Base-by-base conservation (phyloP, 1,139 yeast genomes). In the Yamadazyma atlantica region DNA sequence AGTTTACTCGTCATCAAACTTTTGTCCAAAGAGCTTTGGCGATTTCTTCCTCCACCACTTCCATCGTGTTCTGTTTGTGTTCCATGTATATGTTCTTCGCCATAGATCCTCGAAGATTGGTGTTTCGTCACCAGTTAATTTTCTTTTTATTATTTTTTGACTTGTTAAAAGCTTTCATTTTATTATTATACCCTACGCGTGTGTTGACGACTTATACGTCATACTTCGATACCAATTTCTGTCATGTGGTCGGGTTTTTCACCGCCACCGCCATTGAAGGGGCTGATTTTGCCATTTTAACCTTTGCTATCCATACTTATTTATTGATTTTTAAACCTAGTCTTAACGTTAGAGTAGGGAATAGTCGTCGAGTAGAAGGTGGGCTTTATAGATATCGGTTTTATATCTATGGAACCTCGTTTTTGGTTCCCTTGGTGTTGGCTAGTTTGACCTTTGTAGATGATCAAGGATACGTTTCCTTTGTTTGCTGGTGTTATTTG, bases 261-360 rank as follows among this genome's bases (percentile, higher is more conserved):
- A 84, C 96, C 0, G 87, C 94, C 1, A 72, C 81, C 29, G 75
- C 90, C 23, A 84, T 86, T 21, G 95, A 88, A 58, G 96, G 95
- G 12, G 89, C 94, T 2, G 97, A 89, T 61, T 59, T 87, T 32
- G 94, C 95, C 18, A 89, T 89, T 35, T 64, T 88, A 32, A 75
- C 86, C 24, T 84, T 89, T 61, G 96, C 97, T 2, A 60, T 88
- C 15, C 96, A 89, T 58, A 84, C 92, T 6, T 88, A 82, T 29
- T 58, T 89, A 32, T 65, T 88, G 23, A 83, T 89, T 14, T 86
- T 86, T 58, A 67, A 67, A 44, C 88, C 94, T 0, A 53, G 51
- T 24, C 54, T 69, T 29, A 68, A 72, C 35, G 69, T 72, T 41
- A 73, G 69, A 43, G 73, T 75, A 50, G 64, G 66, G 25, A 62